These are phyloP conservation scores for Solanum ossicruentum DNA, from an alignment of 257 asterid species.

Conservation along the genomic window DNA sequence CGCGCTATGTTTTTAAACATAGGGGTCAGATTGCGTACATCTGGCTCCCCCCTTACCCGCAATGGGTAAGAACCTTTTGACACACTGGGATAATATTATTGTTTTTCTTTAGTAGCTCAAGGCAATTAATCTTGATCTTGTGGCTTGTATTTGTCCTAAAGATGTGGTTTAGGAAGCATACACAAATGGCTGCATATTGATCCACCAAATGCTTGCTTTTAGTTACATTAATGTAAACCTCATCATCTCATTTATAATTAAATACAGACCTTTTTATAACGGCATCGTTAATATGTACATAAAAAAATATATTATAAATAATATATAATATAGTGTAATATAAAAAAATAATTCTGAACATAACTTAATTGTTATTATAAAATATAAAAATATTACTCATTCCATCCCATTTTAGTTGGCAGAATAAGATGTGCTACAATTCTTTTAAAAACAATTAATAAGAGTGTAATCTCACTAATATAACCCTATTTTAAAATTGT, in stretches of 20 bases:
- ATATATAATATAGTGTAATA: not conserved
- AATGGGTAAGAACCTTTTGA: too few species aligned
- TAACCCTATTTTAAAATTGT: too few species aligned
- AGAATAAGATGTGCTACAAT: too few species aligned
- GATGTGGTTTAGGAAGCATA: not conserved
- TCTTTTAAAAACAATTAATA: too few species aligned
- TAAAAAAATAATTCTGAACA: not conserved
- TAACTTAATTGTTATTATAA: not conserved
- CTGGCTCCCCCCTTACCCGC: too few species aligned
- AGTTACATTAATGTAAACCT: not conserved
- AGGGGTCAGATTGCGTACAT: too few species aligned
- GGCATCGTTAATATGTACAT: not conserved
- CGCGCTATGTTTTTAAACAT: too few species aligned
- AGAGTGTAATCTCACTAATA: too few species aligned
- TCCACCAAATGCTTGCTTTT: not conserved
- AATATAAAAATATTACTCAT: not conserved
- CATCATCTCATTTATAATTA: not conserved
- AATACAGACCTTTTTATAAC: not conserved
- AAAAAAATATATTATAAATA: not conserved
- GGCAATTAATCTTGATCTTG: not conserved
- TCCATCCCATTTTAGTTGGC: too few species aligned
- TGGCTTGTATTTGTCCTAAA: not conserved
- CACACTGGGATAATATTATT: too few species aligned
- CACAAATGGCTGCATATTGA: not conserved
- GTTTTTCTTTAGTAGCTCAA: not conserved